Evolutionary conservation across 2,329 filamentous ascomycete species (phyloP), one percentile per base, ranked within the genome.

Genomic region (Moelleriella libera): DNA sequence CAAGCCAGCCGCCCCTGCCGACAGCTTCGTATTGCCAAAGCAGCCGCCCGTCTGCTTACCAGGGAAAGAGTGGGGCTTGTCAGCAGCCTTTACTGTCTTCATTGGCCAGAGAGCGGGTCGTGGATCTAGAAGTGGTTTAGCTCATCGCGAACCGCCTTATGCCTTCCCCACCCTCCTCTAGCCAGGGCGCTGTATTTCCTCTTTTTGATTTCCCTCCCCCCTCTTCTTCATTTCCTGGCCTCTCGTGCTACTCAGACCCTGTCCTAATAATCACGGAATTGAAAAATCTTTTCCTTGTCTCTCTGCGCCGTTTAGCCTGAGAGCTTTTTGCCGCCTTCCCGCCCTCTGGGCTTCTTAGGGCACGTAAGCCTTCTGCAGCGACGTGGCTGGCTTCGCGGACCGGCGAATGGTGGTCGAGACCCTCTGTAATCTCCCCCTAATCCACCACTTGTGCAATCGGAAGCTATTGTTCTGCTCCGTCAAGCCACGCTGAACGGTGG

Each of bases 391-490:
- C 5, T n/a, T 37, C 5, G 8, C 29, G 9, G 10, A 4, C 6
- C 5, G 37, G 29, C 5, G 29, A 12, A 41, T 39, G 12, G 32
- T 32, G 40, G 41, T 46, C n/a, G 40, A 40, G 14, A 45, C 32
- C 32, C 51, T 48, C 47, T 43, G 52, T 47, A 51, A 54, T 54
- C 53, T 53, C 52, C 51, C 51, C 34, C 5, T 5, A 44, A 44
- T 41, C 49, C 49, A 54, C 52, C 51, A 37, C 12, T 8, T 12
- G 32, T 37, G 32, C 32, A 37, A 37, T 37, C 32, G 32, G 32
- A 12, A 37, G 32, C 32, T 8, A 37, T 37, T 9, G 12, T 37
- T 37, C 32, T 37, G 32, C 12, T 37, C 12, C 32, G 8, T 8
- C 12, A 8, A 12, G 32, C 32, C 32, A 8, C 2, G 32, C 32